Evolutionary conservation across 2,329 filamentous ascomycete species (phyloP).

Genomic region (Calcarisporium arbuscula): DNA sequence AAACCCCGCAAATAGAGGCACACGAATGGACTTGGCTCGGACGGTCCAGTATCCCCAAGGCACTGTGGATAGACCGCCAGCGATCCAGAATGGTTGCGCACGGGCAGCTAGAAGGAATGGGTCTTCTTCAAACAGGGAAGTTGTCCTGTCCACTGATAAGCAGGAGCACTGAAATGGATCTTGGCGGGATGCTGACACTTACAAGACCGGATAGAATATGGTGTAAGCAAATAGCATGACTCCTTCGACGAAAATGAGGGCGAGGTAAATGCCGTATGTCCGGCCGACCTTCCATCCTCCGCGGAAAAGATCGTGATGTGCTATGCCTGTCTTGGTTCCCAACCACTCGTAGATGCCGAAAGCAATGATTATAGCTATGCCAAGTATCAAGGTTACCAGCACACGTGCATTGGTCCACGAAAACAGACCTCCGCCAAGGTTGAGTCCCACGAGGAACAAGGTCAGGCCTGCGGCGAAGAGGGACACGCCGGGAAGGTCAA

Average conservation of each 20-base stretch:
- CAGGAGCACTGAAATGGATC: background rate
- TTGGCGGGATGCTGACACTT: background rate
- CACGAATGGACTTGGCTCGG: constrained; percentile 2
- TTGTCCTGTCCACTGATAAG: too few relatives aligned
- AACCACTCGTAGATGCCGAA: constrained; percentile 5
- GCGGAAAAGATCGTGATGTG: constrained; percentile 3
- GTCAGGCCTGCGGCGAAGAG: constrained; percentile 2
- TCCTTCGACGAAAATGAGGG: constrained; percentile 5
- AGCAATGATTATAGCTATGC: constrained; percentile 2
- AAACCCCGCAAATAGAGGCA: background rate
- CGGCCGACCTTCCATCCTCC: too few relatives aligned
- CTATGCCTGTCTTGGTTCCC: constrained; percentile 4
- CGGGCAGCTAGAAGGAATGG: too few relatives aligned
- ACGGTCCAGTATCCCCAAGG: constrained; percentile 1
- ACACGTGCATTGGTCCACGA: constrained; percentile 1
- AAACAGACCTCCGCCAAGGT: constrained; percentile 4
- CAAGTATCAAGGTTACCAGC: constrained; percentile 2
- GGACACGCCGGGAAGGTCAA: constrained; percentile 1
- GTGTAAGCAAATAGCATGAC: constrained; percentile 2
- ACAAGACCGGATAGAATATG: constrained; percentile 6
- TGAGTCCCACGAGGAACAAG: constrained; percentile 2
- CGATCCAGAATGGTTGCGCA: constrained; percentile 2
- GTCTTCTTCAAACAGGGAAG: too few relatives aligned
- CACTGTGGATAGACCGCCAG: background rate
- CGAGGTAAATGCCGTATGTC: background rate